Conservation (phyloP, 1,284 basidiomycete species). For the Boletus mariae region DNA sequence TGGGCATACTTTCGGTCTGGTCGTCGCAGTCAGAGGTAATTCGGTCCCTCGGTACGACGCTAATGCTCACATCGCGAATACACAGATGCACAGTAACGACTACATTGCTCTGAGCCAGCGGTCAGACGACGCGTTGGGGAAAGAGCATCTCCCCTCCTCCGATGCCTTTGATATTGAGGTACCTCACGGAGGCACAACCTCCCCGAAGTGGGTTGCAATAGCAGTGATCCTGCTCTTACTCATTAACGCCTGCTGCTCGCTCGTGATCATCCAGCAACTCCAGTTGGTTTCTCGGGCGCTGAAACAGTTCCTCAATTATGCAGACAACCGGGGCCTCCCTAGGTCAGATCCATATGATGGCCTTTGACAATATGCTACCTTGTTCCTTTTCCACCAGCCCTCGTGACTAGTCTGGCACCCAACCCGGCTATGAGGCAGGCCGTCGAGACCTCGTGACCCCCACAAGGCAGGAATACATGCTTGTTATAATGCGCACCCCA, state of each 20-base stretch:
- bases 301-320: conserved; percentile 17
- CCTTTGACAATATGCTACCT: conserved; percentile 11
- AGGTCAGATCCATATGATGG: conserved; percentile 31
- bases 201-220: conserved; percentile 10
- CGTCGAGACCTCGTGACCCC: no score
- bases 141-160: no score
- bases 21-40: background rate
- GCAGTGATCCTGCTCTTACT: conserved; percentile 21
- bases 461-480: background rate
- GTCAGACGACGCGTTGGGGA: no score
- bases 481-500: background rate
- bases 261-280: conserved; percentile 18
- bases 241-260: conserved; percentile 22
- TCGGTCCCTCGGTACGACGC: no score
- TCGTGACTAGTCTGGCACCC: background rate
- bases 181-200: background rate
- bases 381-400: background rate
- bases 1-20: background rate
- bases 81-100: no score
- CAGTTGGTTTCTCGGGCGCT: conserved; percentile 16
- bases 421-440: no score
- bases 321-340: conserved; percentile 26
- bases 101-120: no score
- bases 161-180: background rate
- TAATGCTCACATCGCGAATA: no score